phyloP scores from a whole-genome alignment of 768 basidiomycete genomes.

The Pseudohyphozyma bogoriensis region DNA sequence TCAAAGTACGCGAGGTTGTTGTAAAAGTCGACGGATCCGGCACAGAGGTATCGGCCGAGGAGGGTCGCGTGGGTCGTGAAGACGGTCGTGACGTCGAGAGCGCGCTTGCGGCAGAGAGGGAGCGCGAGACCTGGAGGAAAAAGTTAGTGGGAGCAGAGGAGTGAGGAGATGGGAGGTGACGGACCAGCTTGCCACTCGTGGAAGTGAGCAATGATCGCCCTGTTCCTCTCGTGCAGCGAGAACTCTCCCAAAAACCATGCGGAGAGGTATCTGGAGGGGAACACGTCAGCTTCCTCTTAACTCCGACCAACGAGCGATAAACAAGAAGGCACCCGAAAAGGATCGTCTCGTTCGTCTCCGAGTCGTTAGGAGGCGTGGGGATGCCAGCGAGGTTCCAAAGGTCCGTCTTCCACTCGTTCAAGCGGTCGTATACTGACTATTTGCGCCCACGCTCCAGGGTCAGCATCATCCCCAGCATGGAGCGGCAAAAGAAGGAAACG shows the following conservation, averaged over 20 bases:
- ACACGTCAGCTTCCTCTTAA: too few relatives aligned
- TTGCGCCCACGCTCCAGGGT: too few relatives aligned
- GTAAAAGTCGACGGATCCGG: slow-evolving; percentile 97
- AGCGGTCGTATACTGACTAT: too few relatives aligned
- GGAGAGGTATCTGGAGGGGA: slow-evolving; percentile 88
- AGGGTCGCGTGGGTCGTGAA: slow-evolving; percentile 98
- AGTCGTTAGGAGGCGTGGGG: slow-evolving; percentile 88
- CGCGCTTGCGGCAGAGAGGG: slow-evolving; percentile 81
- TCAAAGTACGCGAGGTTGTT: slow-evolving; percentile 99
- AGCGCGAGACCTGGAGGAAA: slow-evolving; percentile 19
- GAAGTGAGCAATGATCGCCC: slow-evolving; percentile 92
- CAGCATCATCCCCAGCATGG: too few relatives aligned
- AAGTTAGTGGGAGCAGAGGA: slow-evolving; percentile 24
- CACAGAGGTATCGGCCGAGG: slow-evolving; percentile 95
- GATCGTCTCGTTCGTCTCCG: slow-evolving; percentile 97
- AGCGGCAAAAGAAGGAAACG: too few relatives aligned
- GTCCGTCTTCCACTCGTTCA: slow-evolving; percentile 98
- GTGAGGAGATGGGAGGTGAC: slow-evolving; percentile 76
- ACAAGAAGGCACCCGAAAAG: too few relatives aligned
- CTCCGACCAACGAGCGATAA: too few relatives aligned
- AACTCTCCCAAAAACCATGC: slow-evolving; percentile 99
- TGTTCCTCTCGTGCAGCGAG: slow-evolving; percentile 62
- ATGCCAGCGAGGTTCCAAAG: slow-evolving; percentile 98
- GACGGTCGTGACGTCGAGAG: slow-evolving; percentile 95
- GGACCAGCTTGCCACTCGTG: slow-evolving; percentile 97